Percentiles rank a stretch among this genome's conserved stretches.
Conservation (phyloP, 768 basidiomycete genomes). For the Boletus barrowsii region DNA sequence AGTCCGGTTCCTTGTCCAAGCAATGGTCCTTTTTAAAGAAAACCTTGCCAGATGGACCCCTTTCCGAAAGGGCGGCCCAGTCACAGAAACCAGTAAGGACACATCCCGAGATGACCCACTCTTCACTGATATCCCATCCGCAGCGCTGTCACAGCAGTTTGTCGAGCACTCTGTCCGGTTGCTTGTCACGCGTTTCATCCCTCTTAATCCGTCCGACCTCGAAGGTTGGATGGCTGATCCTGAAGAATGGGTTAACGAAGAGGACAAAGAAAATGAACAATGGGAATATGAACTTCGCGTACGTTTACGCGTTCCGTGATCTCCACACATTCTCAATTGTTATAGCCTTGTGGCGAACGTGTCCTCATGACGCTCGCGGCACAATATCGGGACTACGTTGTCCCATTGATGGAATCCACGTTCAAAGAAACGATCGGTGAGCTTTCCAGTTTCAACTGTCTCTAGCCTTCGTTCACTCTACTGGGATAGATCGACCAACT, state of each 20-base stretch:
- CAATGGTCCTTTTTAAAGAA: slow-evolving; percentile 84
- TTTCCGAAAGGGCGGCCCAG: slow-evolving; percentile 53
- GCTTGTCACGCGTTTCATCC: slow-evolving; percentile 82
- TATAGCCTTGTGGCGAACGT: slow-evolving; percentile 89
- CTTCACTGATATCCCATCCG: slow-evolving; percentile 11
- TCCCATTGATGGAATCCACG: slow-evolving; percentile 57
- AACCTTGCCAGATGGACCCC: slow-evolving; percentile 77
- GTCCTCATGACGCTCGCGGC: slow-evolving; percentile 77
- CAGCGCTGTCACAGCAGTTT: slow-evolving; percentile 65
- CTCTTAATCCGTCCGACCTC: slow-evolving; percentile 76
- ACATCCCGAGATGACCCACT: background rate
- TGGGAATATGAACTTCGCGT: slow-evolving; percentile 95
- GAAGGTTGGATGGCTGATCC: slow-evolving; percentile 84
- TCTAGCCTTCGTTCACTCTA: background rate
- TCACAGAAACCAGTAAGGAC: slow-evolving; percentile 55
- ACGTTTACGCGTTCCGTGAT: slow-evolving; percentile 25
- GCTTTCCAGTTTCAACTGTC: background rate
- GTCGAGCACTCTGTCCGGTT: slow-evolving; percentile 71
- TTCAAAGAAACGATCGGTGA: slow-evolving; percentile 64
- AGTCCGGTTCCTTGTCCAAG: slow-evolving; percentile 77
- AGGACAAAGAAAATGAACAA: slow-evolving; percentile 85
- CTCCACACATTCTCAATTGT: background rate
- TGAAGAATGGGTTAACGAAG: slow-evolving; percentile 91
- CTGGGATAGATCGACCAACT: slow-evolving; percentile 41
- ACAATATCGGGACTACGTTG: slow-evolving; percentile 67